Evolutionary conservation across 352 stramenopile species (phyloP).

Genomic region (Phytophthora kernoviae): DNA sequence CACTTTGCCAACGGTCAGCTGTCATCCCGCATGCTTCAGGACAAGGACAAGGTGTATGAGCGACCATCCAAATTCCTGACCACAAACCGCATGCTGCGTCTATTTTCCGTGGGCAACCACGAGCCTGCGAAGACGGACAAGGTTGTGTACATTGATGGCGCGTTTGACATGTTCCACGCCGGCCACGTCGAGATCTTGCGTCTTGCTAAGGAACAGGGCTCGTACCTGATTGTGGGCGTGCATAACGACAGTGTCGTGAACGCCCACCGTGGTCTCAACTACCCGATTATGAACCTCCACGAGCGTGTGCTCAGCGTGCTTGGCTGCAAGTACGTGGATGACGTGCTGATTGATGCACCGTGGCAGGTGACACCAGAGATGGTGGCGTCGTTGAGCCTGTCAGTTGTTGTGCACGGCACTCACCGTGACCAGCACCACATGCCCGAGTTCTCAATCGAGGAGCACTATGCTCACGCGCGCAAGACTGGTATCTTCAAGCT

Average conservation of each 20-base stretch:
- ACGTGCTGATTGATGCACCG: constrained; percentile 98
- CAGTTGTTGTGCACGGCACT: constrained; percentile 85
- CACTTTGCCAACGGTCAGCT: constrained; percentile 80
- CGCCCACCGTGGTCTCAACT: constrained; percentile 89
- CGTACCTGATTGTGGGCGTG: constrained; percentile 97
- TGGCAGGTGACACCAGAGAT: constrained; percentile 96
- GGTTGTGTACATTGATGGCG: constrained; percentile 98
- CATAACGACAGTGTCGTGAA: constrained; percentile 95
- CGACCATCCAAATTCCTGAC: constrained; percentile 95
- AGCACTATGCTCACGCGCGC: constrained; percentile 81
- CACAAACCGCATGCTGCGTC: constrained; percentile 94
- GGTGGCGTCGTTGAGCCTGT: constrained; percentile 92
- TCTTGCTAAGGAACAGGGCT: constrained; percentile 89
- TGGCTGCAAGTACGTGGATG: constrained; percentile 96
- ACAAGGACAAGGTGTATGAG: constrained; percentile 56
- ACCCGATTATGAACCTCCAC: constrained; percentile 99
- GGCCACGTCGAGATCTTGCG: constrained; percentile 97
- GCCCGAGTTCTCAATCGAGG: constrained; percentile 65
- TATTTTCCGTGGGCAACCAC: constrained; percentile 91
- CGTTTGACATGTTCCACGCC: constrained; percentile 99
- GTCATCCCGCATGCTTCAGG: constrained; percentile 69
- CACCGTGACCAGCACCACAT: constrained; percentile 80
- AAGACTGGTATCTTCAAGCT: constrained; percentile 86
- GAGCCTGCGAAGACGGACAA: constrained; percentile 89
- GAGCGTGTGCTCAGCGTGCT: constrained; percentile 97